Percentiles rank a stretch among this genome's conserved stretches.
phyloP scores from a whole-genome alignment of 768 basidiomycete genomes.

The Xerocomellus chrysenteron region DNA sequence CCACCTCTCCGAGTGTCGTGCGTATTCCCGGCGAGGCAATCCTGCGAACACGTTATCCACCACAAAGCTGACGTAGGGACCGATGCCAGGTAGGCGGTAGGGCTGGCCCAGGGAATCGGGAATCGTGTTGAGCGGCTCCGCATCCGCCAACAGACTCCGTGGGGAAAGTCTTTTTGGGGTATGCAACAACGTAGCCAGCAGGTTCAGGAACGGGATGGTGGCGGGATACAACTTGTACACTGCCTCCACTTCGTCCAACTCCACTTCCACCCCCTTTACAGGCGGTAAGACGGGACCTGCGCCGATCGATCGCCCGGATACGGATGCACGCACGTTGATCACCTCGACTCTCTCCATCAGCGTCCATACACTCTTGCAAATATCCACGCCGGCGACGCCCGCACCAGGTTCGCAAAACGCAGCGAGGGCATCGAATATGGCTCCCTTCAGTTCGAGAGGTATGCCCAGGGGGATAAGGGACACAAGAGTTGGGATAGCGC shows the following conservation, averaged over 20 bases:
- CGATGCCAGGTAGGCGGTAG: slow-evolving; percentile 76
- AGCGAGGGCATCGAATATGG: slow-evolving; percentile 75
- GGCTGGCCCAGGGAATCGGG: slow-evolving; percentile 80
- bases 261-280: slow-evolving; percentile 78
- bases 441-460: slow-evolving; percentile 90
- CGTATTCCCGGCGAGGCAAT: slow-evolving; percentile 72
- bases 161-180: slow-evolving; percentile 71
- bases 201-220: slow-evolving; percentile 82
- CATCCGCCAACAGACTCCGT: slow-evolving; percentile 56
- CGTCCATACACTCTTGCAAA: slow-evolving; percentile 81
- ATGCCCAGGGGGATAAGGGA: slow-evolving; percentile 75
- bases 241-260: slow-evolving; percentile 86
- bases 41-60: slow-evolving; percentile 86
- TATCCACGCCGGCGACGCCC: slow-evolving; percentile 67
- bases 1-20: slow-evolving; percentile 77
- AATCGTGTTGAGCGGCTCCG: slow-evolving; percentile 67
- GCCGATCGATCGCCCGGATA: slow-evolving; percentile 25
- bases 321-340: slow-evolving; percentile 64
- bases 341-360: slow-evolving; percentile 84
- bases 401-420: slow-evolving; percentile 85
- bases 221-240: slow-evolving; percentile 78
- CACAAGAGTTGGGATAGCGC: slow-evolving; percentile 77
- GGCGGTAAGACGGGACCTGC: slow-evolving; percentile 44
- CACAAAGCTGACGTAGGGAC: slow-evolving; percentile 82
- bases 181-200: slow-evolving; percentile 82